These are phyloP conservation scores for Tillandsia fasciculata DNA, from an alignment of 176 grass and related monocot species.

Conservation along the genomic window DNA sequence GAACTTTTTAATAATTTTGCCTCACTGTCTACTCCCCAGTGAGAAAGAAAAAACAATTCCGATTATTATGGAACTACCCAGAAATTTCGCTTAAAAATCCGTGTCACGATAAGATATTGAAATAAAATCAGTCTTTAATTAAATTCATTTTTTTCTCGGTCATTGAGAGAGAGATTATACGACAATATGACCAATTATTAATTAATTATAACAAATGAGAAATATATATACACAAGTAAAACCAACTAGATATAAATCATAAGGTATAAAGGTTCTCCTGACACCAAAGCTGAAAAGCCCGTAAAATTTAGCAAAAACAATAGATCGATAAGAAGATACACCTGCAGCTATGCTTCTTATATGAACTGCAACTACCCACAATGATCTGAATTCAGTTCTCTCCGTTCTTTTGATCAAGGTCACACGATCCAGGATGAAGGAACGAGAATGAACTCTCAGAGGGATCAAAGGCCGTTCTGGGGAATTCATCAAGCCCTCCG, in stretches of 20 bases:
- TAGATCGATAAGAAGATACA: background rate
- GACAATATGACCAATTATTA: background rate
- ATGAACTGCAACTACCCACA: background rate
- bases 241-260: too few relatives aligned
- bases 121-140: too few relatives aligned
- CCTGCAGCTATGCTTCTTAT: background rate
- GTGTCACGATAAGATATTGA: too few relatives aligned
- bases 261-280: too few relatives aligned
- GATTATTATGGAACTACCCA: too few relatives aligned
- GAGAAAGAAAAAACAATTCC: too few relatives aligned
- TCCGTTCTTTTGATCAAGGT: slow-evolving; percentile 10
- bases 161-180: background rate
- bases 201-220: background rate
- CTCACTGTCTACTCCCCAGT: too few relatives aligned
- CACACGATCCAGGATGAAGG: slow-evolving; percentile 15
- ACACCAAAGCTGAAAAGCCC: too few relatives aligned
- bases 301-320: too few relatives aligned
- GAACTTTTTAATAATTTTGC: too few relatives aligned
- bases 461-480: slow-evolving; percentile 11
- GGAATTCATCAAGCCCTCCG: slow-evolving; percentile 25
- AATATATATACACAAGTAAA: background rate
- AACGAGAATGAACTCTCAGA: slow-evolving; percentile 19
- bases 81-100: too few relatives aligned
- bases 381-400: slow-evolving; percentile 16
- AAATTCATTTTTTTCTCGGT: too few relatives aligned